Evolutionary conservation across 2,329 filamentous ascomycete genomes (phyloP).

Genomic region (Calonectria multiphialidica): DNA sequence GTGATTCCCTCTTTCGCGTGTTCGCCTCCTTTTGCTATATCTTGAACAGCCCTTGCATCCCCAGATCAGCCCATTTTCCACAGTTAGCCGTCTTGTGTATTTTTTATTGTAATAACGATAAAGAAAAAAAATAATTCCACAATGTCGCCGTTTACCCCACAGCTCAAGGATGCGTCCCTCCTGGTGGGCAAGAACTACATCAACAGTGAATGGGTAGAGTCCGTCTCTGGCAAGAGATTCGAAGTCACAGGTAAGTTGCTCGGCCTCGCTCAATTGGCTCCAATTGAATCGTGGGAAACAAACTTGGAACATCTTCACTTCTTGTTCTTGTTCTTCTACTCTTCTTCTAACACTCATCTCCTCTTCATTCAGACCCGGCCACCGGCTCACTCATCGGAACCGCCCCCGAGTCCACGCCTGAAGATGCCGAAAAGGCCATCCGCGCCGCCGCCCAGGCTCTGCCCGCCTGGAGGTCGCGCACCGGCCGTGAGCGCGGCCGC

Average conservation of each 20-base stretch:
- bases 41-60: not conserved
- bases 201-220: conserved; percentile 79
- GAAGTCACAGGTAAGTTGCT: conserved; percentile 60
- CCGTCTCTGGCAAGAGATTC: conserved; percentile 78
- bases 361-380: conserved; percentile 66
- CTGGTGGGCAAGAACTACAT: conserved; percentile 73
- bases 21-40: not conserved
- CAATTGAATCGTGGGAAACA: not conserved
- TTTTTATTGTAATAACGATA: too few relatives aligned
- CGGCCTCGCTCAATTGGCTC: too few relatives aligned
- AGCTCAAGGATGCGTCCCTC: conserved; percentile 70
- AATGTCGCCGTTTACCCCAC: conserved; percentile 21
- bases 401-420: conserved; percentile 75
- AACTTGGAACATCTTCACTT: not conserved
- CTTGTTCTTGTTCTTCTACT: too few relatives aligned
- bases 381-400: conserved; percentile 75
- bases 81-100: not conserved
- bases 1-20: not conserved
- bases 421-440: conserved; percentile 77
- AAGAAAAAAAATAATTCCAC: not conserved
- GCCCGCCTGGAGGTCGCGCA: conserved; percentile 65
- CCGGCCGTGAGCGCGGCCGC: conserved; percentile 68
- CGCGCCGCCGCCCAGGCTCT: conserved; percentile 74
- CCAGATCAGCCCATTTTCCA: not conserved
- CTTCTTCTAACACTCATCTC: not conserved